phyloP scores from a whole-genome alignment of 1,284 basidiomycete species.

The Cutaneotrichosporon sp. region DNA sequence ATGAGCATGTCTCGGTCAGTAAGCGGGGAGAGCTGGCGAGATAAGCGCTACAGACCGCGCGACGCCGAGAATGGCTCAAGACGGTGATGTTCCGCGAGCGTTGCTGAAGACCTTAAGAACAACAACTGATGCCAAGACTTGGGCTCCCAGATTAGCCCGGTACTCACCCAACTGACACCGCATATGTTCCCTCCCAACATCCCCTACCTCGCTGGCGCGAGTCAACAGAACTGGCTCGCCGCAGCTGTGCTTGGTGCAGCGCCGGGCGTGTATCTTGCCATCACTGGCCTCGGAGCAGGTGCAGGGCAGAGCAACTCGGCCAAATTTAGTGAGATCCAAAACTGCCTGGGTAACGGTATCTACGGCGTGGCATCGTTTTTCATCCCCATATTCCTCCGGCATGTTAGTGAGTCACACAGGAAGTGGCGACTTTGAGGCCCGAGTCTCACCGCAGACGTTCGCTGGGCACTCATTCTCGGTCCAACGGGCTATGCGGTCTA shows the following conservation, averaged over 20 bases:
- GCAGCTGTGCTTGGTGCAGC: neutral
- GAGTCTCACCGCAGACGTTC: neutral
- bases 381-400: neutral
- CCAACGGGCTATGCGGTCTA: slow-evolving; percentile 4
- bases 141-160: too few species aligned
- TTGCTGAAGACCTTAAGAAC: too few species aligned
- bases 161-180: too few species aligned
- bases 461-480: slow-evolving; percentile 2
- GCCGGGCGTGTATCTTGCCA: neutral
- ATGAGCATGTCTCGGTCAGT: too few species aligned
- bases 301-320: neutral
- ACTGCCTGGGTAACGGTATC: slow-evolving; percentile 3
- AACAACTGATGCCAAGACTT: too few species aligned
- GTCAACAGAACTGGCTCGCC: slow-evolving; percentile 1
- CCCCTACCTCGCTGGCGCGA: neutral
- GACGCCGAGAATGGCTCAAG: too few species aligned
- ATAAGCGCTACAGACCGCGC: too few species aligned
- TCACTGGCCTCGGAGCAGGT: slow-evolving; percentile 1
- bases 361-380: slow-evolving; percentile 2
- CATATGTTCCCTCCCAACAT: neutral
- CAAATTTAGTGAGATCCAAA: neutral
- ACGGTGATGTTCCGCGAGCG: too few species aligned
- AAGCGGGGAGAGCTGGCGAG: too few species aligned
- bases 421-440: too few species aligned
- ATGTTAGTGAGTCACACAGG: neutral